Conservation (phyloP, 2,329 filamentous ascomycete genomes). For the Arthrobotrys musiformis region DNA sequence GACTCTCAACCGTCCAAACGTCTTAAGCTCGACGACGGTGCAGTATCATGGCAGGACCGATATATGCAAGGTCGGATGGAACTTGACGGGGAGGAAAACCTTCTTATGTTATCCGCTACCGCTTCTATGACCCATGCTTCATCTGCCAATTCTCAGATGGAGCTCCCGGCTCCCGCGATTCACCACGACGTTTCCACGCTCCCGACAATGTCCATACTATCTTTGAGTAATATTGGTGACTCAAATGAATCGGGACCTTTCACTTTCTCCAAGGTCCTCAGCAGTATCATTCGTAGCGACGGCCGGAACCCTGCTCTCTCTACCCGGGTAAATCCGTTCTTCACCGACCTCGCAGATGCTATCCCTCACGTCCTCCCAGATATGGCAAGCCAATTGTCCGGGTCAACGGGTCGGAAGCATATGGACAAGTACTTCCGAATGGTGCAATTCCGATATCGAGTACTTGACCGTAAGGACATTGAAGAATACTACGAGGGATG, state of each 20-base stretch:
- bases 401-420: conserved; percentile 48
- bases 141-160: conserved; percentile 49
- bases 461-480: conserved; percentile 49
- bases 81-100: conserved; percentile 52
- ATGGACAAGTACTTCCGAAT: conserved; percentile 56
- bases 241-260: conserved; percentile 54
- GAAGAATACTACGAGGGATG: conserved; percentile 54
- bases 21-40: conserved; percentile 44
- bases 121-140: conserved; percentile 52
- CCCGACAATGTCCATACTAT: conserved; percentile 54
- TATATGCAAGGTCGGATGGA: conserved; percentile 54
- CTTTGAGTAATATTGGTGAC: conserved; percentile 55
- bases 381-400: conserved; percentile 54
- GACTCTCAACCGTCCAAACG: conserved; percentile 46
- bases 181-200: conserved; percentile 53
- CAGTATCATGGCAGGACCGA: conserved; percentile 49
- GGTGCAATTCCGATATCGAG: conserved; percentile 52
- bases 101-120: conserved; percentile 50
- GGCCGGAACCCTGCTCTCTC: conserved; percentile 52
- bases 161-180: conserved; percentile 48
- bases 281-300: conserved; percentile 52
- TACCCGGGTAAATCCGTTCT: conserved; percentile 49
- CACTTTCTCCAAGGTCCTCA: conserved; percentile 53
- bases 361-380: conserved; percentile 54
- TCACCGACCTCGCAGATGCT: conserved; percentile 54